Evolutionary conservation across 2,329 filamentous ascomycete species (phyloP).

Genomic region (Fusarium napiforme): DNA sequence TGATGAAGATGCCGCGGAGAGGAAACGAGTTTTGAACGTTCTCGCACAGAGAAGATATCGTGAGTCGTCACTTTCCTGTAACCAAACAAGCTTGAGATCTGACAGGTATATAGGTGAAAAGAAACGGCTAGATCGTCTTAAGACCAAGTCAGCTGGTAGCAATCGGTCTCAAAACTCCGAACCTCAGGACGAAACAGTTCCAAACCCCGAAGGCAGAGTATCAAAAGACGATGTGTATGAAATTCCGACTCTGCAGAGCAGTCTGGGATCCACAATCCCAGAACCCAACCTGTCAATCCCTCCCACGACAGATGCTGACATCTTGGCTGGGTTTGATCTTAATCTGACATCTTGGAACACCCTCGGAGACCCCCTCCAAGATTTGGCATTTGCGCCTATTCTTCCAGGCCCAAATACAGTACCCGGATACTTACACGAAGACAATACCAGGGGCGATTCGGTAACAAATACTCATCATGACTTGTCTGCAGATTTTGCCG

Average conservation of each 20-base stretch:
- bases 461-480: background rate
- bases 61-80: slow-evolving; percentile 36
- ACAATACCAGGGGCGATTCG: slow-evolving; percentile 5
- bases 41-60: slow-evolving; percentile 65
- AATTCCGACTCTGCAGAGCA: background rate
- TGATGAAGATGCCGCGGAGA: slow-evolving; percentile 61
- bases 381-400: slow-evolving; percentile 30
- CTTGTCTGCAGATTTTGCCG: background rate
- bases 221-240: slow-evolving; percentile 17
- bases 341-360: slow-evolving; percentile 40
- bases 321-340: slow-evolving; percentile 39
- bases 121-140: slow-evolving; percentile 47
- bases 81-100: background rate
- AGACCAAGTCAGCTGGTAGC: slow-evolving; percentile 24
- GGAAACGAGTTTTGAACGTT: slow-evolving; percentile 65
- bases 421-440: slow-evolving; percentile 18
- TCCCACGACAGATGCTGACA: slow-evolving; percentile 17
- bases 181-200: background rate
- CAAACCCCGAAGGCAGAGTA: background rate
- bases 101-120: slow-evolving; percentile 45
- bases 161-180: slow-evolving; percentile 2
- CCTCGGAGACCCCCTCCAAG: slow-evolving; percentile 30
- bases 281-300: background rate
- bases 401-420: slow-evolving; percentile 20
- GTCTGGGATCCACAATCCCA: background rate